Evolutionary conservation across 495 filamentous ascomycete species (phyloP).

Genomic region (Sabuloglossum arenarium): DNA sequence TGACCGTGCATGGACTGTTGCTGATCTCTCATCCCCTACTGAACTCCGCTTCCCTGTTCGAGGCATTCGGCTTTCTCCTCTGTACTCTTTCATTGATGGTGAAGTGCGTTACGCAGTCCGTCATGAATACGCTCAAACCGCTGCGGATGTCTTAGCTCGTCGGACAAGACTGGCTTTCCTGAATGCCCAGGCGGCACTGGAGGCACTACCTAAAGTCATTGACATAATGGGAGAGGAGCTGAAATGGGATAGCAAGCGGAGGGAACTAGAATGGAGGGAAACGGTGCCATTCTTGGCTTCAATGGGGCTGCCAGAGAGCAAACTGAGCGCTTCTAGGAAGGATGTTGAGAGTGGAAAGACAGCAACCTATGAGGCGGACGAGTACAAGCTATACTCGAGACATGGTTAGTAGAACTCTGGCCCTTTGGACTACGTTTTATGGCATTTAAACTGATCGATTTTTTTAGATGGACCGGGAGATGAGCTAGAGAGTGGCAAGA

Average conservation of each 20-base stretch:
- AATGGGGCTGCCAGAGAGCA: conserved; percentile 70
- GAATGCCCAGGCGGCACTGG: conserved; percentile 86
- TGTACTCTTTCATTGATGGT: conserved; percentile 95
- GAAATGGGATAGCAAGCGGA: conserved; percentile 53
- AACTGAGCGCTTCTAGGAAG: conserved; percentile 45
- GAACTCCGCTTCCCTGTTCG: conserved; percentile 71
- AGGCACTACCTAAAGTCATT: conserved; percentile 72
- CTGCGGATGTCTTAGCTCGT: conserved; percentile 75
- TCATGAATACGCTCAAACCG: conserved; percentile 89
- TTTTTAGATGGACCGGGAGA: background rate
- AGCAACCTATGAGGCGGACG: conserved; percentile 15
- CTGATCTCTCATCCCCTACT: conserved; percentile 62
- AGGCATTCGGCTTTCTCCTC: conserved; percentile 54
- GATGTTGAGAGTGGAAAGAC: conserved; percentile 58
- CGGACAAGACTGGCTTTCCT: conserved; percentile 80
- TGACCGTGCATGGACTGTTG: conserved; percentile 91
- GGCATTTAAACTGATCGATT: background rate
- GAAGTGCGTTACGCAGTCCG: conserved; percentile 79
- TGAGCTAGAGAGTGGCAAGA: background rate
- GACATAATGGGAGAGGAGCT: conserved; percentile 87
- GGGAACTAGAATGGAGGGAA: conserved; percentile 73
- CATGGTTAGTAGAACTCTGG: conserved; percentile 2
- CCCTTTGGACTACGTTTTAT: background rate
- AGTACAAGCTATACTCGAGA: conserved; percentile 5
- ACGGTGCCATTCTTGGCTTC: conserved; percentile 53